Evolutionary conservation across 139 green algal genomes (phyloP).

Genomic region (Chlorella sp.): DNA sequence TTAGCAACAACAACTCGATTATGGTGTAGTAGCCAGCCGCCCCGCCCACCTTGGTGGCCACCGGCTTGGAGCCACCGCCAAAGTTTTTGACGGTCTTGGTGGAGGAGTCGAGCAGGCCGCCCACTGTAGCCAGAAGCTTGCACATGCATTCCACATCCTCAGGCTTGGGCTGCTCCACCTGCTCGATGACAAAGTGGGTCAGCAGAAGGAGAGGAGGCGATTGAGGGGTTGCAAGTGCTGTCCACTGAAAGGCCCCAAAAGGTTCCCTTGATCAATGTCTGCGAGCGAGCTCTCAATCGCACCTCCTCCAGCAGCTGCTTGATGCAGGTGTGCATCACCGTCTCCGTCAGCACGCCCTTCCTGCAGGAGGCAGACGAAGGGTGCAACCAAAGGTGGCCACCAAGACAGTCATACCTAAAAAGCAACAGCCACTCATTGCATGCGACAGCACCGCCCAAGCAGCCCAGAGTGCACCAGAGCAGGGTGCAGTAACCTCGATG

Average conservation of each 20-base stretch:
- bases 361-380: not conserved
- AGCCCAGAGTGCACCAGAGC: too few relatives aligned
- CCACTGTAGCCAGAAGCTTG: slow-evolving; percentile 94
- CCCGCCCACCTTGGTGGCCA: slow-evolving; percentile 14
- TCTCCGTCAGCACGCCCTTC: slow-evolving; percentile 94
- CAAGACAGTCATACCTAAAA: too few relatives aligned
- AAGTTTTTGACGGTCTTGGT: slow-evolving; percentile 34
- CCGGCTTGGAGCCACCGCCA: slow-evolving; percentile 12
- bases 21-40: too few relatives aligned
- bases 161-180: slow-evolving; percentile 62
- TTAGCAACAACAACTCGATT: too few relatives aligned
- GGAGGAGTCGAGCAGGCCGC: slow-evolving; percentile 69
- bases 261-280: too few relatives aligned
- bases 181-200: slow-evolving; percentile 39
- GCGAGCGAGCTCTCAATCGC: not conserved
- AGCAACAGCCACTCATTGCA: too few relatives aligned
- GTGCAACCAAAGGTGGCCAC: too few relatives aligned
- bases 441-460: too few relatives aligned
- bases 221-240: not conserved
- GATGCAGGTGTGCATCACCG: slow-evolving; percentile 97
- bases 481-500: too few relatives aligned
- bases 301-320: slow-evolving; percentile 70
- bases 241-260: too few relatives aligned
- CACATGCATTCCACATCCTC: slow-evolving; percentile 98
- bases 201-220: not conserved